These are phyloP conservation scores for Rugonectria rugulosa DNA, from an alignment of 2,329 filamentous ascomycete genomes.

Conservation along the genomic window DNA sequence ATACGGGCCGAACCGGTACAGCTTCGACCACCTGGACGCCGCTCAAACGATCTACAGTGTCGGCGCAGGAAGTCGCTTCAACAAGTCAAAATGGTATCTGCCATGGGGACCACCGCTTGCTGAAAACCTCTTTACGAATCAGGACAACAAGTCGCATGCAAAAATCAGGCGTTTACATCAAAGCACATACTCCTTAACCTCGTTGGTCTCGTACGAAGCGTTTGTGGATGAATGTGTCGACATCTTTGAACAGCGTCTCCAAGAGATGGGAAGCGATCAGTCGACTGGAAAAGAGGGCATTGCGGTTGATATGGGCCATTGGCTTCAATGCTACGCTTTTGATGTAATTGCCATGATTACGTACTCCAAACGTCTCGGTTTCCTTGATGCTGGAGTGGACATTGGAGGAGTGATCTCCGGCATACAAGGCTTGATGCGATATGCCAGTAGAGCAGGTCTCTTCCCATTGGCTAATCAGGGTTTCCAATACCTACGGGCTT, in stretches of 20 bases:
- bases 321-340: conserved; percentile 50
- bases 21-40: conserved; percentile 50
- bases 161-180: conserved; percentile 39
- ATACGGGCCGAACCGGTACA: conserved; percentile 57
- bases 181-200: conserved; percentile 43
- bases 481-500: too few species aligned
- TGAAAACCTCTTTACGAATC: conserved; percentile 41
- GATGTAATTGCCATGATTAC: conserved; percentile 50
- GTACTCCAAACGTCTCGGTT: conserved; percentile 45
- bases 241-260: conserved; percentile 39
- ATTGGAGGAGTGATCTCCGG: conserved; percentile 38
- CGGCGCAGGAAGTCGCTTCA: conserved; percentile 40
- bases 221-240: conserved; percentile 44
- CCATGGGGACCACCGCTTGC: conserved; percentile 37
- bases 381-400: conserved; percentile 46
- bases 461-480: conserved; percentile 27
- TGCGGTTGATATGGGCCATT: conserved; percentile 42
- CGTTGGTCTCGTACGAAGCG: conserved; percentile 44
- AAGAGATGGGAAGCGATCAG: conserved; percentile 34
- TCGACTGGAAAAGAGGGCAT: too few species aligned
- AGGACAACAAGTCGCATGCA: conserved; percentile 37
- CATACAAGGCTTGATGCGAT: conserved; percentile 35
- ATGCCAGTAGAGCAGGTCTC: conserved; percentile 36
- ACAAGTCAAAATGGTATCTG: conserved; percentile 45
- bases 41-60: conserved; percentile 48